phyloP scores from a whole-genome alignment of 2,329 filamentous ascomycete genomes.

The Escovopsis sp. region DNA sequence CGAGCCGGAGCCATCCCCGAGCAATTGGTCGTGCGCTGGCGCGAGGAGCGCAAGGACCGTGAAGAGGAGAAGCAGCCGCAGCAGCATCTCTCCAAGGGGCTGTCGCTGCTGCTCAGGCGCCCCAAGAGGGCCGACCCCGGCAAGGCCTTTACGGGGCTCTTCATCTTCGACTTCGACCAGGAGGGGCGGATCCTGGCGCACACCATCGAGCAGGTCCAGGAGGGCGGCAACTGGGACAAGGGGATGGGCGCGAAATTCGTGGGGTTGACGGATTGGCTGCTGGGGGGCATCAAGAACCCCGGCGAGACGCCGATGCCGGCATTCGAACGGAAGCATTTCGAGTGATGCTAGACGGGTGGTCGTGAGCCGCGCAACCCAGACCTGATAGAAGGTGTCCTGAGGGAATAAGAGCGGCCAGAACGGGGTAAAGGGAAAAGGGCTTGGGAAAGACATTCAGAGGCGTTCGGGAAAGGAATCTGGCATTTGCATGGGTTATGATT shows the following conservation, averaged over 20 bases:
- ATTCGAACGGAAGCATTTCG: conserved; percentile 17
- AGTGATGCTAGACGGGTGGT: no score
- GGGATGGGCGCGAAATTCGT: conserved; percentile 73
- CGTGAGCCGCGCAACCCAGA: no score
- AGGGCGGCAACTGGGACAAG: conserved; percentile 68
- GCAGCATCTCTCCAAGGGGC: conserved; percentile 22
- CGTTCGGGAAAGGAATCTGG: no score
- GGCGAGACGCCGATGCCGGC: conserved; percentile 19
- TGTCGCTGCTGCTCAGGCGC: conserved; percentile 21
- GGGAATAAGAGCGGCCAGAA: no score
- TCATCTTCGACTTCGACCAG: conserved; percentile 89
- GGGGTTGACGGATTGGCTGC: conserved; percentile 83
- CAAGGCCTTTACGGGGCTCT: conserved; percentile 77
- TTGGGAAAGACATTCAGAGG: no score
- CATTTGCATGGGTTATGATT: not conserved
- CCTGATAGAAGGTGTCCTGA: no score
- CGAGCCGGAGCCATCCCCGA: conserved; percentile 48
- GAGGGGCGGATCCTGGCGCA: conserved; percentile 74
- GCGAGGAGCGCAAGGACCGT: conserved; percentile 25
- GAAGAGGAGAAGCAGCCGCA: conserved; percentile 15
- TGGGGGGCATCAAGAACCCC: conserved; percentile 51
- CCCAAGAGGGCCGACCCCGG: conserved; percentile 32
- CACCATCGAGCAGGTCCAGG: conserved; percentile 86
- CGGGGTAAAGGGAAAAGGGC: not conserved
- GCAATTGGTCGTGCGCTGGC: conserved; percentile 85